phyloP scores from a whole-genome alignment of 768 basidiomycete genomes.

The Dacryopinax spathularia region DNA sequence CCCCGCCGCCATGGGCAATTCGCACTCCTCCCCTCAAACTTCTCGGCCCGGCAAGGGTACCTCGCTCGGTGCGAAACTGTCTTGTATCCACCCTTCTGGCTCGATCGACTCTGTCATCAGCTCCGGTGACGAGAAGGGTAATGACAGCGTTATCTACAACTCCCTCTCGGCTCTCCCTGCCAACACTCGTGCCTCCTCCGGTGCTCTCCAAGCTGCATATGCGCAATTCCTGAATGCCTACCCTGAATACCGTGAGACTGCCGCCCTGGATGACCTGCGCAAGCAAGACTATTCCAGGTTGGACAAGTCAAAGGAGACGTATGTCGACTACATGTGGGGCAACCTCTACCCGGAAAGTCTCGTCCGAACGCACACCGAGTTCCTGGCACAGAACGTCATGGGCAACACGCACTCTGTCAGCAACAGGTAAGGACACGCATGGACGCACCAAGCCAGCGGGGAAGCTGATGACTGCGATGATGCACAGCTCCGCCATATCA shows the following conservation, averaged over 20 bases:
- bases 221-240: slow-evolving; percentile 29
- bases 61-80: background rate
- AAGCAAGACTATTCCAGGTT: slow-evolving; percentile 47
- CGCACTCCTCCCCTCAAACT: background rate
- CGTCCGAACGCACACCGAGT: slow-evolving; percentile 52
- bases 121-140: background rate
- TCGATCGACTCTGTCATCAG: background rate
- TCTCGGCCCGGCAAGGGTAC: background rate
- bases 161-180: background rate
- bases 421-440: slow-evolving; percentile 37
- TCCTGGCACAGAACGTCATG: slow-evolving; percentile 50
- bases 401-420: slow-evolving; percentile 79
- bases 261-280: slow-evolving; percentile 56
- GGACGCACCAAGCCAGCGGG: background rate
- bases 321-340: slow-evolving; percentile 80
- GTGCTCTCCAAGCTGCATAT: background rate
- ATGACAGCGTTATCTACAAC: background rate
- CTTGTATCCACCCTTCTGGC: background rate
- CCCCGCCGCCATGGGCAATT: background rate
- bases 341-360: slow-evolving; percentile 67
- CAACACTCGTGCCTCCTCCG: background rate
- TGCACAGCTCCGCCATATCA: slow-evolving; percentile 52
- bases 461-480: background rate
- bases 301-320: slow-evolving; percentile 51
- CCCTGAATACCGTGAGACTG: slow-evolving; percentile 50